Evolutionary conservation across 257 asterid species (phyloP).

Genomic region (Schizonepeta tenuifolia): DNA sequence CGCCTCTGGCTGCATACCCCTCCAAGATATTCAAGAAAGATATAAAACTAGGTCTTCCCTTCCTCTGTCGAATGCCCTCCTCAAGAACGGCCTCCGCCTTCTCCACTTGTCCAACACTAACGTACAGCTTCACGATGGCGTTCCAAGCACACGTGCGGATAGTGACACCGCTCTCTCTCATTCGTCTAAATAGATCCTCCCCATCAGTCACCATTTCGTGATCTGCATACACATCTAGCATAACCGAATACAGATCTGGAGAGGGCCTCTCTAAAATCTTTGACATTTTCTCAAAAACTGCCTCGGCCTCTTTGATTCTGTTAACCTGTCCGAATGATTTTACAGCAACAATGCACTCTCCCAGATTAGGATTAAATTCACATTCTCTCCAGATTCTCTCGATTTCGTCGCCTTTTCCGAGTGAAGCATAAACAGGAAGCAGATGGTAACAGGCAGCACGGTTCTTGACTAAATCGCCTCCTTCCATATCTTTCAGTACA

Average conservation of each 20-base stretch:
- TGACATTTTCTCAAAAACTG: slow-evolving; percentile 49
- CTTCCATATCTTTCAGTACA: slow-evolving; percentile 72
- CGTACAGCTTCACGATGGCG: no score
- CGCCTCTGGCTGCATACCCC: slow-evolving; percentile 67
- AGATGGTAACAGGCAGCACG: slow-evolving; percentile 48
- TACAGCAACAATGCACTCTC: slow-evolving; percentile 63
- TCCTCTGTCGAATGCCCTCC: no score
- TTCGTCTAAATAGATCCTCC: slow-evolving; percentile 63
- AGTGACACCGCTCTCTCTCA: slow-evolving; percentile 51
- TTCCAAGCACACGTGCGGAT: no score
- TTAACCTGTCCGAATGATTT: slow-evolving; percentile 74
- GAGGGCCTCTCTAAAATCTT: slow-evolving; percentile 39
- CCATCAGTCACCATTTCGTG: slow-evolving; percentile 71
- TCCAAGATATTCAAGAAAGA: slow-evolving; percentile 61
- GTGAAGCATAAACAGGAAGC: slow-evolving; percentile 64
- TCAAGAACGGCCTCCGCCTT: no score
- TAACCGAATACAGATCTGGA: slow-evolving; percentile 40
- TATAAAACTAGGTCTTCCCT: neutral
- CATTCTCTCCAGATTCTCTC: slow-evolving; percentile 63
- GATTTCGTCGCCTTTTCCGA: slow-evolving; percentile 67
- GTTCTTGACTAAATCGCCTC: slow-evolving; percentile 39
- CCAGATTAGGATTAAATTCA: slow-evolving; percentile 48
- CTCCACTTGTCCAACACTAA: no score
- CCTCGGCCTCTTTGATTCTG: slow-evolving; percentile 73
- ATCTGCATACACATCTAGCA: slow-evolving; percentile 60